Evolutionary conservation across 2,329 filamentous ascomycete species (phyloP).

Genomic region (Cercospora nicotianae): DNA sequence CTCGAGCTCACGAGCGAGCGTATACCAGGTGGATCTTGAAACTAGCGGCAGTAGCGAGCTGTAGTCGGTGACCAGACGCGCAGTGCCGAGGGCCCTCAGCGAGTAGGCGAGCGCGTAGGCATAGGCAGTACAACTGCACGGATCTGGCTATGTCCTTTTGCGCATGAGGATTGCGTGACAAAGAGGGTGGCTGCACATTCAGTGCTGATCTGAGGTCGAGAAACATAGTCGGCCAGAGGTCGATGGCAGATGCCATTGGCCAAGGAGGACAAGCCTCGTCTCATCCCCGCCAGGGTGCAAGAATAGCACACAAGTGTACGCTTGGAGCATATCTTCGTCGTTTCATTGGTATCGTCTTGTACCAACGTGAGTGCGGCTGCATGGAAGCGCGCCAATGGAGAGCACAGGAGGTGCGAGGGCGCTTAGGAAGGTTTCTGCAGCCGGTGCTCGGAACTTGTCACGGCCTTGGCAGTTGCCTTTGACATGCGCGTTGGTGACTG

Average conservation of each 20-base stretch:
- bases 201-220: slow-evolving; percentile 16
- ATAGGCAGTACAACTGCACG: slow-evolving; percentile 18
- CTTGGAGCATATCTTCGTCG: not conserved
- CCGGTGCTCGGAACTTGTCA: not conserved
- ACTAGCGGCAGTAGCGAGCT: slow-evolving; percentile 20
- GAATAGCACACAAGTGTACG: slow-evolving; percentile 16
- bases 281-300: slow-evolving; percentile 9
- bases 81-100: slow-evolving; percentile 21
- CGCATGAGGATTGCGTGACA: slow-evolving; percentile 16
- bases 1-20: slow-evolving; percentile 25
- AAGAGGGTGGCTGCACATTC: slow-evolving; percentile 16
- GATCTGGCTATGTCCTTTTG: slow-evolving; percentile 14
- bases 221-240: slow-evolving; percentile 11
- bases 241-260: slow-evolving; percentile 18
- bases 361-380: slow-evolving; percentile 15
- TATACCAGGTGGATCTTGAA: slow-evolving; percentile 23
- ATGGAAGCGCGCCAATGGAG: slow-evolving; percentile 11
- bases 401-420: not conserved
- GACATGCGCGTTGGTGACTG: not conserved
- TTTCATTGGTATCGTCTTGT: slow-evolving; percentile 9
- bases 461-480: not conserved
- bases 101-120: slow-evolving; percentile 29
- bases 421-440: slow-evolving; percentile 12
- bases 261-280: slow-evolving; percentile 16
- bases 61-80: slow-evolving; percentile 18